These are phyloP conservation scores for Hypoxylon crocopeplum DNA, from an alignment of 495 filamentous ascomycete genomes.

Conservation along the genomic window DNA sequence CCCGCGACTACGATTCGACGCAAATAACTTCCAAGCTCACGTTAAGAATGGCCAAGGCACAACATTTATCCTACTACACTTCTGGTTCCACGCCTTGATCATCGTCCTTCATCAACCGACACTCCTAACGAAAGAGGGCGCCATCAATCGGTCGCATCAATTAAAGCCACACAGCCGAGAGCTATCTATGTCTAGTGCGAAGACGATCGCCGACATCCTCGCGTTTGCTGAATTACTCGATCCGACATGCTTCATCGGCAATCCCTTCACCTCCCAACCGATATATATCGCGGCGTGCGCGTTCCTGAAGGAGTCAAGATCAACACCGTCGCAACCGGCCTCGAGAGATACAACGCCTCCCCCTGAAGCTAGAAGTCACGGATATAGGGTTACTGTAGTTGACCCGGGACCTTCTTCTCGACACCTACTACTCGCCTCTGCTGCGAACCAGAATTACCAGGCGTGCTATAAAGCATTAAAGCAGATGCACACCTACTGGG, in stretches of 20 bases:
- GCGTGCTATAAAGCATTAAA: slow-evolving; percentile 81
- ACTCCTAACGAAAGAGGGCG: slow-evolving; percentile 76
- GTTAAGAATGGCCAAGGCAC: slow-evolving; percentile 78
- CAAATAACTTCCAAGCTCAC: slow-evolving; percentile 77
- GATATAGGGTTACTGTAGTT: slow-evolving; percentile 25
- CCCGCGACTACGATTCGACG: slow-evolving; percentile 76
- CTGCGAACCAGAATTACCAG: slow-evolving; percentile 81
- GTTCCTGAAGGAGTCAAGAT: slow-evolving; percentile 80
- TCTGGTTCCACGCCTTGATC: slow-evolving; percentile 90
- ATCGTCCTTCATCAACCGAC: slow-evolving; percentile 85
- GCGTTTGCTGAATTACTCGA: slow-evolving; percentile 80
- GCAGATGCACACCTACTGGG: slow-evolving; percentile 80
- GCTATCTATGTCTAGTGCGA: slow-evolving; percentile 85
- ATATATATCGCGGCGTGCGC: slow-evolving; percentile 90
- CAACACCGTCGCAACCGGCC: slow-evolving; percentile 61
- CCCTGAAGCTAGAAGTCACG: slow-evolving; percentile 29
- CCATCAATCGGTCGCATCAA: slow-evolving; percentile 63
- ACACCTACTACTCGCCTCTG: slow-evolving; percentile 74
- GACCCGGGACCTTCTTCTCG: slow-evolving; percentile 64
- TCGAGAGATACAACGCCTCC: slow-evolving; percentile 59
- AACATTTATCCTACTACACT: slow-evolving; percentile 86
- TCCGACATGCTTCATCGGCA: slow-evolving; percentile 79
- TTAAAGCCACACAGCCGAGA: slow-evolving; percentile 79
- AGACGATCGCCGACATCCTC: slow-evolving; percentile 86
- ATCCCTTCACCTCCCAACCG: slow-evolving; percentile 87